Conservation (phyloP, 441 rosid species). For the Croton laevigatus region DNA sequence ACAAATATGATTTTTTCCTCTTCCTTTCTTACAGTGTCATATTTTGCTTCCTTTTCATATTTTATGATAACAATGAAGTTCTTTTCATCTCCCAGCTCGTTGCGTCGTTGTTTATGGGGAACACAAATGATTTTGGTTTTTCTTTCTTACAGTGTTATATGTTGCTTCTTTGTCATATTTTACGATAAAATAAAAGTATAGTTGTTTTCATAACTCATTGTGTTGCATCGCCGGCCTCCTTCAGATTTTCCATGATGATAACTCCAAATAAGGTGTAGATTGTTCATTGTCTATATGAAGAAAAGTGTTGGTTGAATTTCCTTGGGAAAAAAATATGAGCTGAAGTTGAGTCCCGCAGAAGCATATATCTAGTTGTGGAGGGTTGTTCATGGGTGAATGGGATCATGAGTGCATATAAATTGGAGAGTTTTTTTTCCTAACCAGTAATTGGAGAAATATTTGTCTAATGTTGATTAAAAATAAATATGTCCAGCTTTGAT, state of each 20-base stretch:
- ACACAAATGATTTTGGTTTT: too few species aligned
- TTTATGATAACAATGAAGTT: neutral
- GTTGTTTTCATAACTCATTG: neutral
- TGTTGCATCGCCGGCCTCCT: neutral
- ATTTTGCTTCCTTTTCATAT: neutral
- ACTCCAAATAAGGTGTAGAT: neutral
- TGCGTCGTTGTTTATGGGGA: neutral
- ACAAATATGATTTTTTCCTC: neutral
- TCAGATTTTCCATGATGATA: neutral
- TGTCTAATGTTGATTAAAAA: too few species aligned
- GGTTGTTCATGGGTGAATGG: too few species aligned
- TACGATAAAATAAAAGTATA: neutral
- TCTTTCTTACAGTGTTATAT: too few species aligned
- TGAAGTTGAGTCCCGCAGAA: too few species aligned
- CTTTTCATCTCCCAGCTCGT: neutral
- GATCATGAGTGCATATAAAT: too few species aligned
- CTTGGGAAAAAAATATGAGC: neutral
- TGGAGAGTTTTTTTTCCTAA: too few species aligned
- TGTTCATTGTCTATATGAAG: too few species aligned
- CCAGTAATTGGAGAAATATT: too few species aligned
- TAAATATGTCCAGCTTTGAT: too few species aligned
- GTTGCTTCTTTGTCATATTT: neutral
- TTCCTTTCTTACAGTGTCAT: neutral
- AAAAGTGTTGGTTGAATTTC: neutral
- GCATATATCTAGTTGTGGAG: too few species aligned